Base-by-base conservation (phyloP, 2,329 filamentous ascomycete species). In the Paramyrothecium sp. region DNA sequence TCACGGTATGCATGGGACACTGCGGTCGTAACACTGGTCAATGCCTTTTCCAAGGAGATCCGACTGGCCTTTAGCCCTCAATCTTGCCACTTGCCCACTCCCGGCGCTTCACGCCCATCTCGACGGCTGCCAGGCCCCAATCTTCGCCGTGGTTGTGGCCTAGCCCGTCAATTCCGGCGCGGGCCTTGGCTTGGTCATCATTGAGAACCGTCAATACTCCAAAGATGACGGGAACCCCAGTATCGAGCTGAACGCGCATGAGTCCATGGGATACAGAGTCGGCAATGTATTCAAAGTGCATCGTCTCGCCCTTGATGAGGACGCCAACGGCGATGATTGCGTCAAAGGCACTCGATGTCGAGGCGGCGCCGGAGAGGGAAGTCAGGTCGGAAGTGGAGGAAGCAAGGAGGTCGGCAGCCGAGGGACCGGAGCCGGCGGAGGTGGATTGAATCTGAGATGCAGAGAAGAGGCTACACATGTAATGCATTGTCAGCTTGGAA, bases 261-360 rank as follows among this genome's bases (percentile, higher is more conserved):
- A 99, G 82, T 7, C 92, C 95, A 60, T 97, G 91, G 57, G 88
- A 92, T 7, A 96, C 92, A 46, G 91, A 86, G 63, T 98, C 95
- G 47, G 93, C 85, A 67, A 99, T 99, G 78, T 99, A 98, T 78
- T 99, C 95, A 70, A 99, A 99, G 78, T 99, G 95, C 92, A 97
- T 97, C 7, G 95, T 98, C 77, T 96, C 91, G 73, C 95, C 95
- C 81, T 99, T 99, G 79, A 99, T 97, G 60, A 99, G 85, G 56
- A 97, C 93, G 56, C 95, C 95, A 65, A 99, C 90, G 54, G 95
- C 92, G 64, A 99, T 93, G 62, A 99, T 87, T 61, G 95, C 95
- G 71, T 98, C 94, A 68, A 98, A 98, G 20, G 92, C 86, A 56
- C 80, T 77, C 4, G 13, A 30, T 57, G 83, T 76, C n/a, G 74